Base-by-base conservation (phyloP, 1,139 yeast genomes). In the Lodderomyces metapsilosis region DNA sequence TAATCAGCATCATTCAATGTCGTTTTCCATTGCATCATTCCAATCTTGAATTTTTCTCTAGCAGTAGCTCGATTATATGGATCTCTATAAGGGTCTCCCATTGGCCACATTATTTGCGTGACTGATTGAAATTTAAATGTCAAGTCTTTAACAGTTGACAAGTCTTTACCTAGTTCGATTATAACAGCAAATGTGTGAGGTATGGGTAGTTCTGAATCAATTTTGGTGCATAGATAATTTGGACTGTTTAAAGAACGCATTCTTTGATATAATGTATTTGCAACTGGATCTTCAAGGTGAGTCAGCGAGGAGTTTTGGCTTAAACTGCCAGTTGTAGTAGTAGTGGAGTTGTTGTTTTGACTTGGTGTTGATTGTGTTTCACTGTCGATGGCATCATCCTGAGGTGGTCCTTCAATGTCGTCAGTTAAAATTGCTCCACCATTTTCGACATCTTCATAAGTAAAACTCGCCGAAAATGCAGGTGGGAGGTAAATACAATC, bases 21-120 rank as follows among this genome's bases (percentile, higher is more conserved):
- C 13, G 78, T 58, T 11, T 58, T 57, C 84, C 84, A 80, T 36
- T 65, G 71, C 51, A 71, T 46, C 15, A 60, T 57, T 1, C 83
- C 83, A 16, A 76, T 66, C 37, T 66, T 68, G 53, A 76, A 80
- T 39, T 63, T 62, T 49, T 80, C 84, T 42, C 67, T 73, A 20
- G 60, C 45, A 39, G 59, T 64, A 34, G 56, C 51, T 45, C 61
- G 69, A 48, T 66, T 71, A 52, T 75, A 74, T 1, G 80, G 78
- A 23, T 79, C 79, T 8, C 66, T 71, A 52, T 75, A 74, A 1
- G 80, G 78, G 22, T 79, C 79, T 8, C 80, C 79, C 28, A 69
- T 64, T 5, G 81, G 80, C 86, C 86, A 80, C 45, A 71, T 58
- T 2, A 78, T 64, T 40, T 56, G 59, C 5, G 69, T 59, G 2